phyloP scores from a whole-genome alignment of 2,329 filamentous ascomycete genomes.

The Phoma sp. region DNA sequence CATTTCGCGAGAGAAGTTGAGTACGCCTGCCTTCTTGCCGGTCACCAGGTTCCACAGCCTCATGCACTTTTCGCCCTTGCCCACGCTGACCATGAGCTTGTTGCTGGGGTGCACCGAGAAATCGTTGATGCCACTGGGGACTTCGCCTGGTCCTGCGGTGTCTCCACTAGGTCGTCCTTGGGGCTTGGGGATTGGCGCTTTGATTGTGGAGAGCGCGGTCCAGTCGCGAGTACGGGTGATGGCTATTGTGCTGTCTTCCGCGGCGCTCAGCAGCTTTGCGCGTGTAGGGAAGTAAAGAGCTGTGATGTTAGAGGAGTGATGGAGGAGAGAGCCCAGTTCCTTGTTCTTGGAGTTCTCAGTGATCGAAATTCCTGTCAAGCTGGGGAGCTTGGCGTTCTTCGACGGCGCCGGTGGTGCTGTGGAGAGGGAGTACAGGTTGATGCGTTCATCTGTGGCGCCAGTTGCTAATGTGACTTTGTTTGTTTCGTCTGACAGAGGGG shows the following conservation, averaged over 20 bases:
- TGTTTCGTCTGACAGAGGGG: conserved; percentile 68
- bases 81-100: conserved; percentile 94
- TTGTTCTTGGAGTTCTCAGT: conserved; percentile 86
- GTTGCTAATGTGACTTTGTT: conserved; percentile 89
- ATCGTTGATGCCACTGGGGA: conserved; percentile 88
- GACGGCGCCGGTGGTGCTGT: conserved; percentile 60
- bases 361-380: conserved; percentile 73
- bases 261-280: conserved; percentile 83
- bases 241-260: conserved; percentile 90
- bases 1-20: conserved; percentile 80
- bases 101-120: conserved; percentile 95
- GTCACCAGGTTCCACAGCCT: conserved; percentile 96
- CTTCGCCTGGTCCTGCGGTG: conserved; percentile 79
- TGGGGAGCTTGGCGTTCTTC: conserved; percentile 66
- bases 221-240: conserved; percentile 89
- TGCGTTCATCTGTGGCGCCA: conserved; percentile 89
- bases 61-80: conserved; percentile 89
- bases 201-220: conserved; percentile 85
- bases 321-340: conserved; percentile 83
- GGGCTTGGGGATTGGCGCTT: conserved; percentile 82
- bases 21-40: conserved; percentile 89
- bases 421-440: conserved; percentile 93
- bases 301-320: conserved; percentile 85
- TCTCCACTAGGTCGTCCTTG: conserved; percentile 85
- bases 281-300: conserved; percentile 81